Base-by-base conservation (phyloP, 129 eudicot genomes). In the Centrapalus pauciflorus region DNA sequence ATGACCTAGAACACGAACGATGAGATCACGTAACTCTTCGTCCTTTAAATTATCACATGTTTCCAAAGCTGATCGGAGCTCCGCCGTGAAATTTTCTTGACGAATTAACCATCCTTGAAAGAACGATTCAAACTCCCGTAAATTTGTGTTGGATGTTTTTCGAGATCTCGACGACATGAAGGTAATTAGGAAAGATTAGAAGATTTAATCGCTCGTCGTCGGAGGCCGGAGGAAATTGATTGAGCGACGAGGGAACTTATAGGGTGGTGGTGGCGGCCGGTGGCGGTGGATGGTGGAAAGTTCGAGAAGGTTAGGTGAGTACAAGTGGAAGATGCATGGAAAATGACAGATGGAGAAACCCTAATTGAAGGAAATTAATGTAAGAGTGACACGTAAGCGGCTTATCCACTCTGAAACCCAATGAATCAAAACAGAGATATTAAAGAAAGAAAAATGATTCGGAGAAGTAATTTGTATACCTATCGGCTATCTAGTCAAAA, bases 51-150 rank as follows among this genome's bases (percentile, higher is more conserved):
- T 55, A 3, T 52, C 29, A 1, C 29, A 28, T 0, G 17, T 69
- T 1, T 43, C 48, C 0, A 73, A 59, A 4, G 48, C 55, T 19
- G 79, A 63, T 5, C 65, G 69, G n/a, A 87, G 83, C 40, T 87
- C 83, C 0, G 81, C 73, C 1, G 66, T 61, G 34, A 41, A 74
- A 9, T 51, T 66, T 19, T 80, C 81, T 65, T 84, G 87, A 0
- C 83, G 85, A 46, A 50, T 70, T 0, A 76, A 7, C 95, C 95
- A 87, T 0, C 81, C 85, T n/a, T 70, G 59, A 49, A 83, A 70
- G 61, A 81, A 87, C 2, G 16, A n/a, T 34, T 73, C 16, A 17
- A 87, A 87, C 3, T 75, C 50, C 0, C n/a, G 24, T 2, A 58
- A 55, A 17, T 63, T 52, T 0, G 11, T 26, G 55, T 27, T 60